phyloP scores from a whole-genome alignment of 495 filamentous ascomycete genomes.

The Cryomyces antarcticus region DNA sequence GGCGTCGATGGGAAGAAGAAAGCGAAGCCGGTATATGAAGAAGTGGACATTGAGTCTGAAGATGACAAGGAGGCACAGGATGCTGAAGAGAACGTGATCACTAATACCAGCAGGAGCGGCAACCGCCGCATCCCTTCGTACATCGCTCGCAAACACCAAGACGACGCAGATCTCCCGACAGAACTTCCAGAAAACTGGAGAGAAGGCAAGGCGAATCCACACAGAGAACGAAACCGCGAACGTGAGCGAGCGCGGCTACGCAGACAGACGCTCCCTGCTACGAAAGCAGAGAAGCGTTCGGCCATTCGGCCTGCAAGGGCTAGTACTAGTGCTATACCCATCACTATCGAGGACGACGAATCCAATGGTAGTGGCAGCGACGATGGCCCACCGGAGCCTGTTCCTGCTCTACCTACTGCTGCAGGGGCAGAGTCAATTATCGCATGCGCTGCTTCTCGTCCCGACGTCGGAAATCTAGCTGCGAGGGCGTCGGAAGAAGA shows the following conservation, averaged over 20 bases:
- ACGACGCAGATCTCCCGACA: slow-evolving; percentile 9
- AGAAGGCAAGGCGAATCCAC: not conserved
- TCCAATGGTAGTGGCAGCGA: not conserved
- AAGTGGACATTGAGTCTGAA: slow-evolving; percentile 11
- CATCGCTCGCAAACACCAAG: slow-evolving; percentile 11
- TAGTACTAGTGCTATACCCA: slow-evolving; percentile 1
- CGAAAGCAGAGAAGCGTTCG: not conserved
- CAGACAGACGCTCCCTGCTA: not conserved
- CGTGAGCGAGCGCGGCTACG: slow-evolving; percentile 3
- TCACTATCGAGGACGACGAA: slow-evolving; percentile 3
- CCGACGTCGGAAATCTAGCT: not conserved
- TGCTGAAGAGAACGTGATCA: not conserved
- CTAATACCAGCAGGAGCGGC: not conserved
- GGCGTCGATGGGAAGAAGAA: not conserved
- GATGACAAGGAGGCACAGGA: slow-evolving; percentile 6
- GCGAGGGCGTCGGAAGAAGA: slow-evolving; percentile 2
- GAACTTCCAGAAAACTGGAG: slow-evolving; percentile 13
- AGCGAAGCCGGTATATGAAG: slow-evolving; percentile 7
- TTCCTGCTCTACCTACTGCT: not conserved
- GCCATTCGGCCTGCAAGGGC: too few species aligned
- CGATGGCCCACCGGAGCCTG: not conserved
- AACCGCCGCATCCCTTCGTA: slow-evolving; percentile 9
- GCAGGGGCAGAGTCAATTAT: not conserved
- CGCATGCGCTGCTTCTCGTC: not conserved
- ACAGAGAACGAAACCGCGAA: slow-evolving; percentile 2